Percentiles rank a stretch among this genome's conserved stretches.
Conservation (phyloP, 176 grass and related monocot genomes). For the Alopecurus myosuroides region DNA sequence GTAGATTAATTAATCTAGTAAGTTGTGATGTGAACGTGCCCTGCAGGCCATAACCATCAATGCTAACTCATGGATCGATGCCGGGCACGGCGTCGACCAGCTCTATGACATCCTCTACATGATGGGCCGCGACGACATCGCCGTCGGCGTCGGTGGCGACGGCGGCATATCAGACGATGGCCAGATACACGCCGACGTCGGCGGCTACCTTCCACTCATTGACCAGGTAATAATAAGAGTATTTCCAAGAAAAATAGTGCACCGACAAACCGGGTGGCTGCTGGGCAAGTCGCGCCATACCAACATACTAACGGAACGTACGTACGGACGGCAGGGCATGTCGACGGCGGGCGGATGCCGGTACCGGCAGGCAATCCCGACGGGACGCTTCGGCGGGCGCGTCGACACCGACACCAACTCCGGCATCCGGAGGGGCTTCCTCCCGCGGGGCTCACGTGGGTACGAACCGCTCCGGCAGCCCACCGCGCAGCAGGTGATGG, state of each 20-base stretch:
- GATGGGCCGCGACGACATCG: constrained; percentile 82
- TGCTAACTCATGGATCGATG: constrained; percentile 74
- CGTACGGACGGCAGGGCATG: constrained; percentile 33
- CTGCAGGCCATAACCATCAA: constrained; percentile 68
- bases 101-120: constrained; percentile 85
- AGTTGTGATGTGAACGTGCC: constrained; percentile 11
- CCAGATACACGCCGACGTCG: constrained; percentile 38
- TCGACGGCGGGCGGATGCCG: constrained; percentile 70
- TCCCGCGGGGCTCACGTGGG: constrained; percentile 49
- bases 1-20: neutral
- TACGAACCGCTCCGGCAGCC: constrained; percentile 65
- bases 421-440: constrained; percentile 48
- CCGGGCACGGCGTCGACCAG: constrained; percentile 81
- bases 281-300: no score
- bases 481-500: constrained; percentile 65
- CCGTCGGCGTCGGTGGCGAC: constrained; percentile 78
- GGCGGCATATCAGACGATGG: constrained; percentile 55
- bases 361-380: constrained; percentile 69
- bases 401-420: constrained; percentile 60
- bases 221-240: constrained; percentile 66
- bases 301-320: neutral
- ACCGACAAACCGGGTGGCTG: neutral
- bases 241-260: neutral
- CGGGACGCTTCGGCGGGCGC: constrained; percentile 23
- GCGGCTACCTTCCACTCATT: constrained; percentile 71